Evolutionary conservation across 78 protist species (phyloP), one percentile per base, ranked within the genome.

Genomic region (Salpingoeca rosetta): DNA sequence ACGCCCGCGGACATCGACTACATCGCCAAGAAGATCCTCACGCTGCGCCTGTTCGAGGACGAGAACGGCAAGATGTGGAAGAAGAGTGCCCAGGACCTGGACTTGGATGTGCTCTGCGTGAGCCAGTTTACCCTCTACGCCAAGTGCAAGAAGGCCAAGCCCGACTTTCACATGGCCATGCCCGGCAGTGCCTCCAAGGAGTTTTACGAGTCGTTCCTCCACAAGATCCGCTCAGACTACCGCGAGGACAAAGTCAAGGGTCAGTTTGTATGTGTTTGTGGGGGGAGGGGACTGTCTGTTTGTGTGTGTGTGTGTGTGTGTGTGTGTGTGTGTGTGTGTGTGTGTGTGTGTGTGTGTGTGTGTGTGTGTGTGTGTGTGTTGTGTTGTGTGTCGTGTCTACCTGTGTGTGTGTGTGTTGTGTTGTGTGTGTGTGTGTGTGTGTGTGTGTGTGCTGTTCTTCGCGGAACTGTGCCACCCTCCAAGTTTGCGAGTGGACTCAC

Each of bases 71-170:
- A 87, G 36, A 76, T 73, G 39, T 93, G 95, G 95, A 51, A 24
- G 42, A 87, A 77, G 82, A 56, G 44, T 44, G 92, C 83, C 22
- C 3, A 37, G 17, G 87, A 91, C n/a, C 41, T 51, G 78, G 86
- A 87, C 44, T 75, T 80, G 78, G 94, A 83, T 17, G 45, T 92
- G 12, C 81, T 93, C 40, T 80, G 83, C 17, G 92, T 93, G 31
- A 51, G 85, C 73, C 95, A 93, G 43, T 93, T 93, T 74, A 93
- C 95, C 38, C 85, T 93, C 28, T 88, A 41, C 80, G 90, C 89
- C 24, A 26, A 25, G 11, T 17, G 44, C 11, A 81, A 85, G 39
- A 38, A 82, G 82, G 94, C 93, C 27, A 91, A 87, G 81, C 95
- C 93, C 41, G 93, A 91, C 35, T 93, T 87, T 41, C 92, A 90